A percentile compares a stretch with the other conserved stretches of the same genome.
Evolutionary conservation across 2,329 filamentous ascomycete genomes (phyloP).

Genomic region (Aspergillus intermedius): DNA sequence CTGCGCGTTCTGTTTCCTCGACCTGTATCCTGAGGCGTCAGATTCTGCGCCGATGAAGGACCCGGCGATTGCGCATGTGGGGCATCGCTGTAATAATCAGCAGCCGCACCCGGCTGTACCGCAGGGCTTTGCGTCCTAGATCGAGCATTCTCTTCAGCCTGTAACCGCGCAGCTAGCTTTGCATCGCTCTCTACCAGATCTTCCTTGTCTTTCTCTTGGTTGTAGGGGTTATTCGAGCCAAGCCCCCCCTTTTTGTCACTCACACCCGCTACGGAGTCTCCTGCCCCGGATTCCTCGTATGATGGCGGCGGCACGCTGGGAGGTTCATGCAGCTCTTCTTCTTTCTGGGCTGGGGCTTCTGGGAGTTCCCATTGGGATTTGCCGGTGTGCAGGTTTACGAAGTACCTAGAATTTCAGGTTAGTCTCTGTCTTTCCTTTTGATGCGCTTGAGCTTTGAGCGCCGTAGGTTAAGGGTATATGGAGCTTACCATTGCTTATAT

Average conservation of each 20-base stretch:
- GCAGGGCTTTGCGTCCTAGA: slow-evolving; percentile 26
- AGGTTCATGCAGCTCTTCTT: slow-evolving; percentile 31
- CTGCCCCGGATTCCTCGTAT: slow-evolving; percentile 54
- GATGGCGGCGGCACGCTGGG: slow-evolving; percentile 41
- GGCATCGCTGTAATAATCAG: slow-evolving; percentile 41
- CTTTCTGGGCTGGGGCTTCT: slow-evolving; percentile 55
- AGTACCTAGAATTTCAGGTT: slow-evolving; percentile 58
- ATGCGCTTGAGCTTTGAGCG: no score
- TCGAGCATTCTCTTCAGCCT: slow-evolving; percentile 73
- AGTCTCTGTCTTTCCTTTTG: no score
- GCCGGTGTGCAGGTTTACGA: slow-evolving; percentile 81
- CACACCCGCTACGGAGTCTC: slow-evolving; percentile 33
- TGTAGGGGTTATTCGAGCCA: slow-evolving; percentile 69
- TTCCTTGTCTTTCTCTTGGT: slow-evolving; percentile 17
- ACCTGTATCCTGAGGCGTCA: slow-evolving; percentile 29
- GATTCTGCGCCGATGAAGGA: slow-evolving; percentile 10
- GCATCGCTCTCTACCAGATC: slow-evolving; percentile 58
- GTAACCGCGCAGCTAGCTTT: slow-evolving; percentile 65
- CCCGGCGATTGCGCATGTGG: slow-evolving; percentile 7
- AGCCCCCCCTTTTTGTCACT: slow-evolving; percentile 39
- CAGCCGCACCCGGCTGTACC: slow-evolving; percentile 31
- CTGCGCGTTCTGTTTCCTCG: slow-evolving; percentile 21
- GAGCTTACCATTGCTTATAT: slow-evolving; percentile 70
- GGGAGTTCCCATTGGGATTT: slow-evolving; percentile 87
- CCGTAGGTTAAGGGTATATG: no score